Conservation (phyloP, 352 stramenopile genomes). For the Pythium scleroteichum region DNA sequence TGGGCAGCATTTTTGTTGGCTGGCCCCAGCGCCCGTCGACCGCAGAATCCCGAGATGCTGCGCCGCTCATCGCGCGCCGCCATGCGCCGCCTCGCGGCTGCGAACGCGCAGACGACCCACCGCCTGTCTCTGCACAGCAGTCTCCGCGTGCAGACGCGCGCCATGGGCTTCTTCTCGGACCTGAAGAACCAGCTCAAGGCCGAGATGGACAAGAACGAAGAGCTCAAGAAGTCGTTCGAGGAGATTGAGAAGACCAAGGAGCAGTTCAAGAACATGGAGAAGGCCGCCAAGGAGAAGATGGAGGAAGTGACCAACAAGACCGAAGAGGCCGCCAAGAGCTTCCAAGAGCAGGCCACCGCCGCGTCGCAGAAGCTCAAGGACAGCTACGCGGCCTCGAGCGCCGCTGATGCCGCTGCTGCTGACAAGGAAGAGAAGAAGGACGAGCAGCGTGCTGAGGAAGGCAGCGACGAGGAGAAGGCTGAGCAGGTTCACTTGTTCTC, state of each 20-base stretch:
- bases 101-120: conserved; percentile 2
- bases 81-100: conserved; percentile 19
- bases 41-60: conserved; percentile 25
- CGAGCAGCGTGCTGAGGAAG: not conserved
- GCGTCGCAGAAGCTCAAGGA: conserved; percentile 73
- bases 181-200: conserved; percentile 81
- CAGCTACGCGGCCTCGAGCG: conserved; percentile 33
- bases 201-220: conserved; percentile 81
- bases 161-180: conserved; percentile 76
- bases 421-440: conserved; percentile 24
- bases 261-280: conserved; percentile 66
- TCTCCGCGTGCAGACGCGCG: conserved; percentile 36
- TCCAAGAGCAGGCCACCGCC: conserved; percentile 52
- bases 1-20: conserved; percentile 24
- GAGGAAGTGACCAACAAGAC: conserved; percentile 57
- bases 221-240: conserved; percentile 79
- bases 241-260: conserved; percentile 76
- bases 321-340: conserved; percentile 56
- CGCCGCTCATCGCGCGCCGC: conserved; percentile 27
- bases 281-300: conserved; percentile 64
- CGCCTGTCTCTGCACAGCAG: conserved; percentile 5
- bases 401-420: conserved; percentile 23
- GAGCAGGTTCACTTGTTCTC: not conserved
- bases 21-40: conserved; percentile 1
- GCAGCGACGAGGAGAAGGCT: not conserved